Evolutionary conservation across 345 rosid genomes (phyloP), one percentile per base, ranked within the genome.

Genomic region (Eucalyptus sp.): DNA sequence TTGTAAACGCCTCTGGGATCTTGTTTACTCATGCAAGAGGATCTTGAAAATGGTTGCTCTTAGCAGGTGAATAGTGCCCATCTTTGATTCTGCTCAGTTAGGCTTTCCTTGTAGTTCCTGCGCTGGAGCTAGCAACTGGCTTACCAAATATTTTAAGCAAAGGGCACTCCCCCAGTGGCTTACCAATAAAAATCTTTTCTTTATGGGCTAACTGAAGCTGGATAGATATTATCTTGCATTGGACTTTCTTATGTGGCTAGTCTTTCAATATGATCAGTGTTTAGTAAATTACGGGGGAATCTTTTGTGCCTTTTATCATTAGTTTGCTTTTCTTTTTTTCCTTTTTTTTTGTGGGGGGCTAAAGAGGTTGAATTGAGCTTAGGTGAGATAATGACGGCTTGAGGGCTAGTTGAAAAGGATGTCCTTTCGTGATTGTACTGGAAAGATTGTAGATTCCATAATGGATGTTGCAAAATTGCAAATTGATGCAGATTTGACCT

Each of bases 291-390:
- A 25, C 76, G 48, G 33, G 58, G 86, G 85, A 37, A 20, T 81
- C 44, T 83, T 50, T 83, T 88, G 41, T 52, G n/a, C 46, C 87
- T 43, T 25, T 6, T 13, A 9, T 79, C 50, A 54, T 52, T 87
- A 29, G n/a, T 51, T 79, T 71, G 62, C 58, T 50, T 43, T 33
- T 50, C 25, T 20, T 18, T 20, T 52, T 0, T 52, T 52, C 7
- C 3, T 3, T 51, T 15, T 6, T 15, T 52, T 52, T 52, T 7
- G 10, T 18, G 10, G 56, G 58, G 33, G 89, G 91, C 92, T 90
- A 88, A 68, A 86, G 92, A 92, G 90, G 91, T 91, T 88, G 89
- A 93, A 92, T 94, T 91, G 94, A 93, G 95, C 95, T 90, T 94
- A 92, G 95, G 87, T 91, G 92, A 90, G 87, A 92, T 87, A 88